phyloP scores from a whole-genome alignment of 306 rosid species.

The Rosa multiflora region DNA sequence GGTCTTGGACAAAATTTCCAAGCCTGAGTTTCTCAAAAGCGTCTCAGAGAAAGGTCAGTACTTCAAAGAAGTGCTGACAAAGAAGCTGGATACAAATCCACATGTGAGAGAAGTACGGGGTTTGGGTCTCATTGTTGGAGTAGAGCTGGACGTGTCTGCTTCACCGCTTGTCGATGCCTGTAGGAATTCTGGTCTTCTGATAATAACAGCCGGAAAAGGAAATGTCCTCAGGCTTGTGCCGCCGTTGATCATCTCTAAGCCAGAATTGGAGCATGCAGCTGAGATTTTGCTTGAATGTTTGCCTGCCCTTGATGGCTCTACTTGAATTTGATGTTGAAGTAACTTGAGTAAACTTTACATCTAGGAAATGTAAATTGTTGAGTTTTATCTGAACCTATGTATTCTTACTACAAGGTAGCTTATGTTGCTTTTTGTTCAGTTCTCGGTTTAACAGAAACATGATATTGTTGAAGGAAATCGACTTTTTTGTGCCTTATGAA shows the following conservation, averaged over 20 bases:
- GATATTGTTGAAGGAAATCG: too few relatives aligned
- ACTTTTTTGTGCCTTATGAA: too few relatives aligned
- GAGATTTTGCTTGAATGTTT: constrained; percentile 46
- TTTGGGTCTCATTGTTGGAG: constrained; percentile 68
- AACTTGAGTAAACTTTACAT: not conserved
- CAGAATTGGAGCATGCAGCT: constrained; percentile 65
- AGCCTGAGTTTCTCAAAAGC: constrained; percentile 51
- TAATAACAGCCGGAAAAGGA: constrained; percentile 84
- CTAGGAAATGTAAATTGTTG: not conserved
- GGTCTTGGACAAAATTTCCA: constrained; percentile 67
- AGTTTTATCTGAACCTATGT: not conserved
- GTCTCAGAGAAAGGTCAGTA: constrained; percentile 68
- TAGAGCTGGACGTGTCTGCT: constrained; percentile 70
- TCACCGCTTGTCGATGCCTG: constrained; percentile 67
- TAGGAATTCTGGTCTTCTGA: constrained; percentile 60
- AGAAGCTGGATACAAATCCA: constrained; percentile 57
- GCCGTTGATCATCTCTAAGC: constrained; percentile 70
- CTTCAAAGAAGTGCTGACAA: constrained; percentile 58
- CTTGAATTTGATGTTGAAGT: not conserved
- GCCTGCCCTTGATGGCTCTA: constrained; percentile 44
- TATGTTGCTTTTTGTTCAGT: not conserved
- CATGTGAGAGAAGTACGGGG: constrained; percentile 83
- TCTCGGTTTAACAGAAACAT: not conserved
- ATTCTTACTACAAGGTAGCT: not conserved
- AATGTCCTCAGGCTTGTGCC: constrained; percentile 82